Evolutionary conservation across 176 grass and related monocot species (phyloP).

Genomic region (Ensete ventricosum): DNA sequence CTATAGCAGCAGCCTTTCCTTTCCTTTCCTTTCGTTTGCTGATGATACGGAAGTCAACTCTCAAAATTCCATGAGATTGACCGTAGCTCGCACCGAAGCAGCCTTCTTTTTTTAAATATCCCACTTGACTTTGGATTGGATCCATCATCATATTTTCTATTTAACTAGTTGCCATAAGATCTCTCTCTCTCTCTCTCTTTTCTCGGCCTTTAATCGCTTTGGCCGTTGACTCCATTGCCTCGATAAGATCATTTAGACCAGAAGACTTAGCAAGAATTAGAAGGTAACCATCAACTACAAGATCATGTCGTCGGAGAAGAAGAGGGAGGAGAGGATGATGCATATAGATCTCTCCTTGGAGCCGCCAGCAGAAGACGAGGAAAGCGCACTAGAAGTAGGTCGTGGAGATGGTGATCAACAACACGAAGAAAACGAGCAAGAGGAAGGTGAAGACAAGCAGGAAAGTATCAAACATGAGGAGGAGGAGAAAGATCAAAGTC

Average conservation of each 20-base stretch:
- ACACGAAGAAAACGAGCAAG: slow-evolving; percentile 14
- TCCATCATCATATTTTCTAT: neutral
- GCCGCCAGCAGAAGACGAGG: slow-evolving; percentile 18
- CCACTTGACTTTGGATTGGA: neutral
- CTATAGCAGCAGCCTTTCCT: neutral
- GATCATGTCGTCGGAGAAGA: slow-evolving; percentile 19
- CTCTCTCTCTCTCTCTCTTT: neutral
- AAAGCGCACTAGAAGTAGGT: neutral
- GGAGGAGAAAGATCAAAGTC: slow-evolving; percentile 24
- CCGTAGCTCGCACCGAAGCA: neutral
- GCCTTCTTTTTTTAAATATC: neutral
- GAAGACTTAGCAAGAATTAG: neutral
- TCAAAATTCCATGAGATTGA: neutral
- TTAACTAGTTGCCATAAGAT: no score
- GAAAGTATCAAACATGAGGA: slow-evolving; percentile 23
- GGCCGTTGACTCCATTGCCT: slow-evolving; percentile 85
- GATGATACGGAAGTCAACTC: neutral
- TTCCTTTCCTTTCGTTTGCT: neutral
- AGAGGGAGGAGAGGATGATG: slow-evolving; percentile 25
- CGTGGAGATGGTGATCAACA: neutral
- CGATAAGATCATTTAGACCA: slow-evolving; percentile 40
- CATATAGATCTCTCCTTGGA: slow-evolving; percentile 66
- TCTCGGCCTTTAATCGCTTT: slow-evolving; percentile 43
- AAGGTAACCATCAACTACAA: slow-evolving; percentile 3
- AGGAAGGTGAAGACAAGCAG: slow-evolving; percentile 23